phyloP scores from a whole-genome alignment of 139 green algal genomes.

The Chlamydomonas schloesseri region DNA sequence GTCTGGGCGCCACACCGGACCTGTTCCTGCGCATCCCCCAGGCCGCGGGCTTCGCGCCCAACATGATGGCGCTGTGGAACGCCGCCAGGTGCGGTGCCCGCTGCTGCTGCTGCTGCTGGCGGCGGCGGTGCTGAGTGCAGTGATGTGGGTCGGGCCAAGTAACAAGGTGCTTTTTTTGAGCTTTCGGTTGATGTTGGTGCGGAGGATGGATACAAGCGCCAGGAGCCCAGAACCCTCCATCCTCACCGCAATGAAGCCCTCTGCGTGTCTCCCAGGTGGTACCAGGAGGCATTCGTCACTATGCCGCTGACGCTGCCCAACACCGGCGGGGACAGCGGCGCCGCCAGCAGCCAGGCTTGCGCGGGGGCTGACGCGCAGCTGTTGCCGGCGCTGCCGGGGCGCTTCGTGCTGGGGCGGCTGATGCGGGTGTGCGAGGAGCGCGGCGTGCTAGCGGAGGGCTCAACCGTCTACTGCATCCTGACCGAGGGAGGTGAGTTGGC shows the following conservation, averaged over 20 bases:
- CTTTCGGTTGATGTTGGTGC: no score
- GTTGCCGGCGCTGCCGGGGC: slow-evolving; percentile 7
- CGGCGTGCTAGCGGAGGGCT: slow-evolving; percentile 17
- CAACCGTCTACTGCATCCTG: slow-evolving; percentile 20
- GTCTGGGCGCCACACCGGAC: not conserved
- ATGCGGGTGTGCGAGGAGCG: slow-evolving; percentile 26
- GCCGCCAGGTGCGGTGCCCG: not conserved
- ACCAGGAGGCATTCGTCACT: slow-evolving; percentile 10
- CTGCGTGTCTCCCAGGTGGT: slow-evolving; percentile 25
- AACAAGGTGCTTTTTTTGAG: no score
- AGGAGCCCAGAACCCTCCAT: no score
- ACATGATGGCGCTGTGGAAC: slow-evolving; percentile 43
- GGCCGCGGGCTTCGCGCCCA: not conserved
- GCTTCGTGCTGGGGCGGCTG: slow-evolving; percentile 8
- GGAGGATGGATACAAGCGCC: no score
- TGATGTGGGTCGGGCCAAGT: no score
- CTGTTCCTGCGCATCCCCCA: not conserved
- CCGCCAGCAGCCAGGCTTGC: no score
- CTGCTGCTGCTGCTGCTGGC: no score
- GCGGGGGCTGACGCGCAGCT: not conserved
- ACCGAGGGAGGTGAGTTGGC: not conserved
- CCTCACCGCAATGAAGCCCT: no score
- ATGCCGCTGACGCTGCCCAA: no score
- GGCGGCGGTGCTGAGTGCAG: no score
- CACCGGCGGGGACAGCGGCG: no score